Percentiles rank a stretch among this genome's conserved stretches.
phyloP scores from a whole-genome alignment of 2,329 filamentous ascomycete genomes.

The Colletotrichum gloeosporioides region DNA sequence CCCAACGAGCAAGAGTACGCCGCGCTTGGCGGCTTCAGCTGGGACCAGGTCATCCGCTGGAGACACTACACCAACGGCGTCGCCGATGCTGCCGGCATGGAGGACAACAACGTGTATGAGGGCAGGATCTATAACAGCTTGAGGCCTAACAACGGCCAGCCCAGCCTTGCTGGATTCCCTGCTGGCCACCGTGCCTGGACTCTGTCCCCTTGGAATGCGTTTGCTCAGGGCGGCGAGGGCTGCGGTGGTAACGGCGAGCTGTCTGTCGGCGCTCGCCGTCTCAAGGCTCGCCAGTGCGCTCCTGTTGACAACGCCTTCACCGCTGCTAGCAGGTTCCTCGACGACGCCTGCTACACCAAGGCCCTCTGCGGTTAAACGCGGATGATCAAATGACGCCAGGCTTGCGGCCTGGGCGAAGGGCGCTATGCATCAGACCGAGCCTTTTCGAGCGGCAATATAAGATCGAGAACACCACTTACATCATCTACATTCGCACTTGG shows the following conservation, averaged over 20 bases:
- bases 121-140: neutral
- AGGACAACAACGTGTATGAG: neutral
- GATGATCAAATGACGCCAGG: neutral
- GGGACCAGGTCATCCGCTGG: neutral
- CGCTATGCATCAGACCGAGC: accelerated
- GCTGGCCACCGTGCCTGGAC: neutral
- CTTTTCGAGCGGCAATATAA: neutral
- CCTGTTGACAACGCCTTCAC: neutral
- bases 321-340: neutral
- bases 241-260: neutral
- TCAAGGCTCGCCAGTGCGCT: neutral
- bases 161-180: neutral
- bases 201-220: neutral
- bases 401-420: neutral
- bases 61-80: neutral
- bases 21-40: neutral
- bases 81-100: neutral
- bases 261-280: neutral
- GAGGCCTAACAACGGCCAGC: neutral
- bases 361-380: neutral
- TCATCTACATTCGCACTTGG: accelerated
- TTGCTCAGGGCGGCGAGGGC: neutral
- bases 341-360: neutral
- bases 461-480: neutral
- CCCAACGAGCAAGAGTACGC: neutral